A percentile compares a stretch with the other conserved stretches of the same genome.
Conservation (phyloP, 768 basidiomycete species). For the Pilatotrama ljubarskyi region DNA sequence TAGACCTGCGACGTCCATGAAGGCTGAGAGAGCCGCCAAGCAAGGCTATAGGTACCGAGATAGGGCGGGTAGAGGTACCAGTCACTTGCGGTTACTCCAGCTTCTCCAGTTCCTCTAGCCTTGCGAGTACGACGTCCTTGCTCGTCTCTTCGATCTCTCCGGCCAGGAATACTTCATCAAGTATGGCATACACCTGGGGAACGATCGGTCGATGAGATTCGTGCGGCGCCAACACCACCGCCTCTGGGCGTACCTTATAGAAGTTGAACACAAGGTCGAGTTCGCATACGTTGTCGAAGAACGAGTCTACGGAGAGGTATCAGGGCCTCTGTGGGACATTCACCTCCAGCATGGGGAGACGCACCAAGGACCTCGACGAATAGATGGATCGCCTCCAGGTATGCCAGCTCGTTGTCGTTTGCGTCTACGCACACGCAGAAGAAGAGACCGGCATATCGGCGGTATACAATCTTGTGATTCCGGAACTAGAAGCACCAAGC, state of each 20-base stretch:
- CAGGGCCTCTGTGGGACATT: not conserved
- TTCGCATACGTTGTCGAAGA: slow-evolving; percentile 99
- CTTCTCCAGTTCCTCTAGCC: slow-evolving; percentile 92
- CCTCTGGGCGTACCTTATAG: slow-evolving; percentile 72
- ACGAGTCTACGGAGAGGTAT: slow-evolving; percentile 63
- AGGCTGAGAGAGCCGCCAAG: too few species aligned
- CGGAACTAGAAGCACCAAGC: slow-evolving; percentile 67
- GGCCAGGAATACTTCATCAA: slow-evolving; percentile 97
- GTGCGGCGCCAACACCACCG: not conserved
- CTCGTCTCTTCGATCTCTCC: slow-evolving; percentile 99
- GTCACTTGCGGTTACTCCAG: slow-evolving; percentile 68
- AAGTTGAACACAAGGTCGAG: slow-evolving; percentile 98
- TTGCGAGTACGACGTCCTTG: slow-evolving; percentile 90
- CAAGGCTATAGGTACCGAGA: too few species aligned
- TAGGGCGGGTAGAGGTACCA: too few species aligned
- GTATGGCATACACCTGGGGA: slow-evolving; percentile 88
- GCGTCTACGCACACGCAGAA: slow-evolving; percentile 98
- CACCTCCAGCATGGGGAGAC: too few species aligned
- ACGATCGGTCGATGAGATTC: not conserved
- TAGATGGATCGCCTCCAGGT: slow-evolving; percentile 95
- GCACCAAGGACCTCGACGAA: slow-evolving; percentile 96
- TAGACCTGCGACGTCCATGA: too few species aligned
- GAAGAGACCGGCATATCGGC: slow-evolving; percentile 68
- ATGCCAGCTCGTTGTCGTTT: slow-evolving; percentile 97
- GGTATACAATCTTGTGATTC: slow-evolving; percentile 96